Percentiles rank a stretch among this genome's conserved stretches.
Evolutionary conservation across 1,284 basidiomycete species (phyloP).

Genomic region (Leccinum laetum): DNA sequence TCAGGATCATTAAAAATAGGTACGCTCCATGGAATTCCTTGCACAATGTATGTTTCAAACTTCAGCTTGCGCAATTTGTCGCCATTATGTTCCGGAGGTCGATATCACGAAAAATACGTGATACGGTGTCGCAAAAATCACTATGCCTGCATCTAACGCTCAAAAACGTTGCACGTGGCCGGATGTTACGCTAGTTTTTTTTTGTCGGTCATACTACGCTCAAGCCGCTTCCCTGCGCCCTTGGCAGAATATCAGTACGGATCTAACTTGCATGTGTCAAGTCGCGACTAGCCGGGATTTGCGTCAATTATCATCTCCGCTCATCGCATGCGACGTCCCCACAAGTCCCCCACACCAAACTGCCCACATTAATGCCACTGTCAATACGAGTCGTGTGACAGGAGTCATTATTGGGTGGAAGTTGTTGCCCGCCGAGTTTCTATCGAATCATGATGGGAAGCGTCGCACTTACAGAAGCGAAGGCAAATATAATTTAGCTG

Average conservation of each 20-base stretch:
- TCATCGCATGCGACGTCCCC: not conserved
- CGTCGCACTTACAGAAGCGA: not conserved
- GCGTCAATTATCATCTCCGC: not conserved
- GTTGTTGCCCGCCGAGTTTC: not conserved
- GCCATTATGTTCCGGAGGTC: not conserved
- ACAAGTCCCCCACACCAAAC: not conserved
- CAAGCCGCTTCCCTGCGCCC: not conserved
- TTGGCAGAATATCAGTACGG: not conserved
- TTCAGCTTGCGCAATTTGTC: conserved; percentile 1
- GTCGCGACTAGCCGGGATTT: not conserved
- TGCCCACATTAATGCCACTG: not conserved
- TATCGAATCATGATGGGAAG: not conserved
- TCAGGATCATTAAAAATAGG: not conserved
- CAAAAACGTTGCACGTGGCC: not conserved
- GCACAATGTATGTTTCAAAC: conserved; percentile 11
- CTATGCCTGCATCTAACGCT: not conserved
- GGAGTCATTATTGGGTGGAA: not conserved
- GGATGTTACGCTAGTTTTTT: not conserved
- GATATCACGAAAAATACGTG: not conserved
- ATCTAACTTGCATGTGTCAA: not conserved
- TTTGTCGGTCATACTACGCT: not conserved
- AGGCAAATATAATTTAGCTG: not conserved
- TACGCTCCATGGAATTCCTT: not conserved
- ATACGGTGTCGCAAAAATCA: not conserved
- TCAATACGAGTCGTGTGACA: not conserved